Evolutionary conservation across 1,139 yeast species (phyloP).

Genomic region (Debaryomyces sp.): DNA sequence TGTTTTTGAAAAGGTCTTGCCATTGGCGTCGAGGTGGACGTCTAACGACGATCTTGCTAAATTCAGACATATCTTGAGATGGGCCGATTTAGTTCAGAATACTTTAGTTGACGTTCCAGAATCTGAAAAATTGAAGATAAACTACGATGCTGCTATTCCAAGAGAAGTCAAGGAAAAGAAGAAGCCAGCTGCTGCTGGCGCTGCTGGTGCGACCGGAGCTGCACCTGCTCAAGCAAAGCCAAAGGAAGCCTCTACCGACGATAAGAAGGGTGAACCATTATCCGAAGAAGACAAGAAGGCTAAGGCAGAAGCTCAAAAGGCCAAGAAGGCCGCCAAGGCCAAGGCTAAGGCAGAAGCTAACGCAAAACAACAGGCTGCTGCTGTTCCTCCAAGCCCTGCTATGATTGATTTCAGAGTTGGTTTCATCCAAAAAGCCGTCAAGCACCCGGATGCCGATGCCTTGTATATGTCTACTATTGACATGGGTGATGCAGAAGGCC

Average conservation of each 20-base stretch:
- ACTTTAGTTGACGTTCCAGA: constrained; percentile 57
- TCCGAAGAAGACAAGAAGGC: constrained; percentile 66
- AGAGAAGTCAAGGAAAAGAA: constrained; percentile 54
- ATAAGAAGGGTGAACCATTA: constrained; percentile 27
- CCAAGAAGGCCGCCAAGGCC: constrained; percentile 73
- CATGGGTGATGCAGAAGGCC: constrained; percentile 95
- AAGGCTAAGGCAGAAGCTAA: constrained; percentile 67
- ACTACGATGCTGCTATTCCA: constrained; percentile 66
- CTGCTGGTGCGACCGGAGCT: constrained; percentile 19
- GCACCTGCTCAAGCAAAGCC: constrained; percentile 33
- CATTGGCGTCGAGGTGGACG: constrained; percentile 59
- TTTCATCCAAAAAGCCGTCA: constrained; percentile 91
- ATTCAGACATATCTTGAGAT: constrained; percentile 83
- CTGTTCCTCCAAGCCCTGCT: constrained; percentile 72
- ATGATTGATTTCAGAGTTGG: constrained; percentile 94
- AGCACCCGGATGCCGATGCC: constrained; percentile 98
- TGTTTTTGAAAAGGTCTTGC: constrained; percentile 66
- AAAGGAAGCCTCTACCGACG: constrained; percentile 33
- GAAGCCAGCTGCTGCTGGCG: constrained; percentile 38
- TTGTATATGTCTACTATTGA: constrained; percentile 95
- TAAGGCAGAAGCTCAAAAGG: constrained; percentile 63
- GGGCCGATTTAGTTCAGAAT: constrained; percentile 87
- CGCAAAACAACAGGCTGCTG: constrained; percentile 58
- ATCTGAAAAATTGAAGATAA: constrained; percentile 54
- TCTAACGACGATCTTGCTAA: constrained; percentile 54